Conservation (phyloP, 345 rosid genomes). For the Physaria fendleri region DNA sequence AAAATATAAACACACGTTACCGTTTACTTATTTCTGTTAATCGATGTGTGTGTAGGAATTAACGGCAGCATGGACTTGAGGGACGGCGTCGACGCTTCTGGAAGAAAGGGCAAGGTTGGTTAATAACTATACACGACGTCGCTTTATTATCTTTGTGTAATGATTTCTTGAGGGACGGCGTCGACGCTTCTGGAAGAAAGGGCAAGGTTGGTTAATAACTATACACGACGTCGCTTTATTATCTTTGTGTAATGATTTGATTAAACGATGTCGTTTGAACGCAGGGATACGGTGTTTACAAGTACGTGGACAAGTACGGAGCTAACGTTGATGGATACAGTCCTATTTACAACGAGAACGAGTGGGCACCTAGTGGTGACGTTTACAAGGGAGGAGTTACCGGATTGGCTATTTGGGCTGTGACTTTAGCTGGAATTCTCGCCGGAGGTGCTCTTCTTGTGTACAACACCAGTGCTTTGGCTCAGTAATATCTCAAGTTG, state of each 20-base stretch:
- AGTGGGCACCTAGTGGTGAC: constrained; percentile 80
- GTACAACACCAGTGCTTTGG: constrained; percentile 96
- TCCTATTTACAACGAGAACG: constrained; percentile 61
- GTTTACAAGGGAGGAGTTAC: constrained; percentile 74
- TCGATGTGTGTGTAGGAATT: constrained; percentile 33
- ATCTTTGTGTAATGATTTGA: not conserved
- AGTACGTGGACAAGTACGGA: constrained; percentile 88
- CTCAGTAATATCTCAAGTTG: constrained; percentile 39
- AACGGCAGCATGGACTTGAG: constrained; percentile 77
- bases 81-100: constrained; percentile 76
- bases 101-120: constrained; percentile 78
- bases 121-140: not conserved
- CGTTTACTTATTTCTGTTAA: not conserved
- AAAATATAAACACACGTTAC: not conserved
- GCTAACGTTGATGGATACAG: constrained; percentile 98
- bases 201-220: constrained; percentile 37
- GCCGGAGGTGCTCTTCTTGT: constrained; percentile 92
- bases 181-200: constrained; percentile 91
- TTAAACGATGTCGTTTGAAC: not conserved
- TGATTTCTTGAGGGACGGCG: constrained; percentile 62
- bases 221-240: not conserved
- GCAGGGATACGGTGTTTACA: constrained; percentile 98
- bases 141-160: not conserved
- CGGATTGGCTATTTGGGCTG: constrained; percentile 94
- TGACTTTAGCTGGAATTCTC: constrained; percentile 67